Percentiles rank a stretch among this genome's conserved stretches.
Conservation (phyloP, 2,329 filamentous ascomycete genomes). For the Diaporthe ampelina region DNA sequence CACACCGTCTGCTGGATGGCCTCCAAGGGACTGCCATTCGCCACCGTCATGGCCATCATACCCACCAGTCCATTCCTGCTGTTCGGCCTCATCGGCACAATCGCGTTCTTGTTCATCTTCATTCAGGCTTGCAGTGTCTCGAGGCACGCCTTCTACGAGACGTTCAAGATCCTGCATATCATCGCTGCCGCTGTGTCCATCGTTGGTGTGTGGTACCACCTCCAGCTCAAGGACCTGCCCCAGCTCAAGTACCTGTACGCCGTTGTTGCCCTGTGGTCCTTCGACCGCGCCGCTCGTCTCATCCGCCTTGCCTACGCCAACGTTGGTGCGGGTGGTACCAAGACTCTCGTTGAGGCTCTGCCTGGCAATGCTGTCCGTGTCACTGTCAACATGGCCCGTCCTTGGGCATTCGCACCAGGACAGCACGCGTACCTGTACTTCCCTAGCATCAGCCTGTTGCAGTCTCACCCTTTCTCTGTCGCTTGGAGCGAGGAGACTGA, state of each 20-base stretch:
- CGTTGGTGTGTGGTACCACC: constrained; percentile 77
- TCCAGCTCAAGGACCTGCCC: constrained; percentile 66
- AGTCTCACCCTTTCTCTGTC: constrained; percentile 84
- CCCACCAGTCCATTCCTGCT: constrained; percentile 63
- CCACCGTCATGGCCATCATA: constrained; percentile 52
- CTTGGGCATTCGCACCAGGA: constrained; percentile 82
- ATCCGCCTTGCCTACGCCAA: constrained; percentile 75
- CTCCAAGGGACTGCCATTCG: constrained; percentile 63
- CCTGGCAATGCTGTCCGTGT: constrained; percentile 82
- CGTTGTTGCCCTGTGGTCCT: constrained; percentile 76
- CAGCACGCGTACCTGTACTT: constrained; percentile 87
- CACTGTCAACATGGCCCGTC: constrained; percentile 80
- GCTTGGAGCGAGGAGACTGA: constrained; percentile 81
- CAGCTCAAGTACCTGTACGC: constrained; percentile 72
- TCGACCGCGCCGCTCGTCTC: constrained; percentile 74
- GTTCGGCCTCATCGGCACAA: constrained; percentile 73
- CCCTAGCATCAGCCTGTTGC: constrained; percentile 78
- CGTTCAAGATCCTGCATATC: constrained; percentile 82
- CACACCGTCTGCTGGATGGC: constrained; percentile 74
- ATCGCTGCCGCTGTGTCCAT: constrained; percentile 70
- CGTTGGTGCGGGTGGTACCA: constrained; percentile 75
- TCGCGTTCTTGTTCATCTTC: constrained; percentile 72
- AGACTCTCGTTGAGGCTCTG: constrained; percentile 79
- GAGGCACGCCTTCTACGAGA: constrained; percentile 84
- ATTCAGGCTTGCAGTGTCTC: constrained; percentile 79